Evolutionary conservation across 83 land plant genomes (phyloP).

Genomic region (Diphasiastrum complanatum): DNA sequence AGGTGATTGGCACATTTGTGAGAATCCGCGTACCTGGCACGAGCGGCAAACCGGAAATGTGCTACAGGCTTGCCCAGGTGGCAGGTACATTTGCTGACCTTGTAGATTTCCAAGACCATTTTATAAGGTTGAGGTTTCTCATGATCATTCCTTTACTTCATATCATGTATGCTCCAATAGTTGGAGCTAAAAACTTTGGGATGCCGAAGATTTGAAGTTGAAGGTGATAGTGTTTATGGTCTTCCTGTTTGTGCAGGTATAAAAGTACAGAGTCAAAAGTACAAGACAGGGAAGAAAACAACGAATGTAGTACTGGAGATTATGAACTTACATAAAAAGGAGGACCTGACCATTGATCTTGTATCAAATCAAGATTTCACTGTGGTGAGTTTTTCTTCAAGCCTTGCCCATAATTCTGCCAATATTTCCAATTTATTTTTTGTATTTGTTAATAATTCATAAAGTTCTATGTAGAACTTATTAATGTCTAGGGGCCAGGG

Average conservation of each 20-base stretch:
- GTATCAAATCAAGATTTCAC: constrained; percentile 39
- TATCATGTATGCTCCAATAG: too few species aligned
- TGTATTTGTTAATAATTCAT: too few species aligned
- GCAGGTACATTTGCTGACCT: constrained; percentile 41
- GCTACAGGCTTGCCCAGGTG: constrained; percentile 82
- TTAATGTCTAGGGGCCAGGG: too few species aligned
- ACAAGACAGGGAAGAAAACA: constrained; percentile 33
- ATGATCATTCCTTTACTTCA: too few species aligned
- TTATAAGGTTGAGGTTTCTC: too few species aligned
- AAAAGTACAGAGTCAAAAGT: constrained; percentile 13
- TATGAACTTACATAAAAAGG: constrained; percentile 35
- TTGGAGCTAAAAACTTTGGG: too few species aligned
- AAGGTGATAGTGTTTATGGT: background rate
- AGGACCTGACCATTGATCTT: constrained; percentile 32
- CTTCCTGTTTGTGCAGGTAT: constrained; percentile 18
- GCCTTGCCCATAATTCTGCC: too few species aligned
- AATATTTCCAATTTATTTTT: too few species aligned
- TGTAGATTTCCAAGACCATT: too few species aligned
- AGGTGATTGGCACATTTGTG: constrained; percentile 73
- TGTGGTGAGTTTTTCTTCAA: constrained; percentile 27
- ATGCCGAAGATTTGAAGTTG: background rate
- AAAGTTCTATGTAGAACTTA: too few species aligned
- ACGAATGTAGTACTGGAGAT: constrained; percentile 35
- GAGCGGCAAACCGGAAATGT: constrained; percentile 62
- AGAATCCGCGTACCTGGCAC: constrained; percentile 75